A percentile compares a stretch with the other conserved stretches of the same genome.
These are phyloP conservation scores for Sclerotinia subarctica DNA, from an alignment of 2,329 filamentous ascomycete genomes.

Conservation along the genomic window DNA sequence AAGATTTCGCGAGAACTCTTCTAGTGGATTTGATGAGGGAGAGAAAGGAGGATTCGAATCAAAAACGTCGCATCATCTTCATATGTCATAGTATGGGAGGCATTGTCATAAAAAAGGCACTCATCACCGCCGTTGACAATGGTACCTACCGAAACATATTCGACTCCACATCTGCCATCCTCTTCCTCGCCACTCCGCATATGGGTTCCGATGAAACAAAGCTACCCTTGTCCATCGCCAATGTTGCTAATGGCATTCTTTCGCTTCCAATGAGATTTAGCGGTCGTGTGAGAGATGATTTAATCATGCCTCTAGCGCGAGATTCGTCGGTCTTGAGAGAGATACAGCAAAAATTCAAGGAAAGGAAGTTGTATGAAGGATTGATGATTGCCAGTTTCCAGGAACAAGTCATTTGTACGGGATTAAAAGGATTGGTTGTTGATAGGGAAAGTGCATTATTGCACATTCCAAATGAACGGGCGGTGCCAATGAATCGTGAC, in stretches of 20 bases:
- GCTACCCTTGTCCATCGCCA: conserved; percentile 1
- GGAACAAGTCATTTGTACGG: neutral
- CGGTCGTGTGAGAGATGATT: conserved; percentile 16
- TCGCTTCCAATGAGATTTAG: neutral
- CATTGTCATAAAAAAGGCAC: conserved; percentile 28
- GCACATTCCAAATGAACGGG: conserved; percentile 9
- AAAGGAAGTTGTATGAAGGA: neutral
- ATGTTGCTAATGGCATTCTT: neutral
- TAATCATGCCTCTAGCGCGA: conserved; percentile 19
- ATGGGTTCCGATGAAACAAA: conserved; percentile 35
- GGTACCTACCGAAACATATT: conserved; percentile 30
- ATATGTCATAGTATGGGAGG: conserved; percentile 33
- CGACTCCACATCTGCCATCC: conserved; percentile 34
- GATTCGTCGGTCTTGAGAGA: conserved; percentile 23
- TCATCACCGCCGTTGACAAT: conserved; percentile 16
- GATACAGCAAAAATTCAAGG: conserved; percentile 25
- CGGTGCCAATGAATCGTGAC: conserved; percentile 20
- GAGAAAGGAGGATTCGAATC: neutral
- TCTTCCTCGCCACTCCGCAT: conserved; percentile 44
- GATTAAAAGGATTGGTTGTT: conserved; percentile 15
- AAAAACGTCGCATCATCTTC: conserved; percentile 26
- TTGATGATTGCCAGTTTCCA: neutral
- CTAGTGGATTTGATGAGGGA: conserved; percentile 22
- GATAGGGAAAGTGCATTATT: conserved; percentile 16
- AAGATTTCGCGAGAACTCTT: conserved; percentile 23